Base-by-base conservation (phyloP, 139 green algal genomes). In the Chlorella sp. region DNA sequence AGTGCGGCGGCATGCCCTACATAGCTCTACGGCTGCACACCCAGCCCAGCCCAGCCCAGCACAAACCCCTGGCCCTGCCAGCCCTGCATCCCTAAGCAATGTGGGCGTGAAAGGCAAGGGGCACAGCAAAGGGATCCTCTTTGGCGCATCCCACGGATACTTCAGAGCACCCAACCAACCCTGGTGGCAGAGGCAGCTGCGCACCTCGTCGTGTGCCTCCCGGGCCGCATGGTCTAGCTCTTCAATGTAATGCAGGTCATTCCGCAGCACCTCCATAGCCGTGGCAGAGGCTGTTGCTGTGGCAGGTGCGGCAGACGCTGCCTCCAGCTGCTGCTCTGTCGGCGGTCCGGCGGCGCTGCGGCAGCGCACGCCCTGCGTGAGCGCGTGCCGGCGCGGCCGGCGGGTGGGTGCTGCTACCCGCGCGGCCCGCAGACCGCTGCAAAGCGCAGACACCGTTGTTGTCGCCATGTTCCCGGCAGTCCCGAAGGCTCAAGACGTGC, bases 231-330 rank as follows among this genome's bases (percentile, higher is more conserved):
- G n/a, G 36, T 84, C 53, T 21, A 68, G 42, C 21, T 60, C 86
- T 19, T 89, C 86, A 26, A 89, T 32, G 14, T 77, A 89, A 30
- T 61, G 26, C 42, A 89, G 30, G 53, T 89, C 86, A 19, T 83
- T 83, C 0, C 57, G 53, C 57, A 89, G 71, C 36, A 89, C 73
- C 28, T 89, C 86, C 48, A 89, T 75, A 3, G 86, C 61, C 9
- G 34, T 60, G 9, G 34, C 9, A 7, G 34, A 37, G 34, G 57
- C 82, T 24, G 76, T 37, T 28, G 71, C 71, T 21, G 26, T 26
- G 64, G 64, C 22, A 32, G 64, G 64, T 28, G 64, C 64, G 64
- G 22, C n/a, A n/a, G n/a, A n/a, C n/a, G n/a, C 21, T 14, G 64
- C 64, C 21, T 26, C 64, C 21, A 71, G 64, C 64, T 32, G 64